Percentiles rank a stretch among this genome's conserved stretches.
Conservation (phyloP, 2,329 filamentous ascomycete genomes). For the Chaetomium sp. region DNA sequence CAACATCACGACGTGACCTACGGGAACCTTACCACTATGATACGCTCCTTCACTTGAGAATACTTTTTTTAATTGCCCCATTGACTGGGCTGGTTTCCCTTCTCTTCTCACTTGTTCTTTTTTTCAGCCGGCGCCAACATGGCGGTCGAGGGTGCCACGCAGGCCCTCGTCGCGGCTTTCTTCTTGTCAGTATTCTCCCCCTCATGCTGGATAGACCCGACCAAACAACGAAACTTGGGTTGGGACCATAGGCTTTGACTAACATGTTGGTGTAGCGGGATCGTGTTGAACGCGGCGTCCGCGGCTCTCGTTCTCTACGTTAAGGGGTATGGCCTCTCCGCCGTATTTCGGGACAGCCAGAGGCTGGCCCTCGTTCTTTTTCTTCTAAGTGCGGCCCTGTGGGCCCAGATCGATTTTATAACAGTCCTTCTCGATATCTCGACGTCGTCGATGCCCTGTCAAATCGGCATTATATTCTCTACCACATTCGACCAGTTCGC, state of each 20-base stretch:
- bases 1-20: constrained; percentile 29
- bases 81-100: constrained; percentile 50
- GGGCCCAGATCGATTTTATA: constrained; percentile 57
- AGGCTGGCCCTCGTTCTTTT: constrained; percentile 65
- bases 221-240: not conserved
- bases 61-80: constrained; percentile 45
- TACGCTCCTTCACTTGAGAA: constrained; percentile 40
- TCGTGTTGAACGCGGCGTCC: constrained; percentile 56
- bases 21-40: constrained; percentile 35
- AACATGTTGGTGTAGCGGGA: constrained; percentile 46
- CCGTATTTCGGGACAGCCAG: constrained; percentile 58
- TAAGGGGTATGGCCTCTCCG: constrained; percentile 51
- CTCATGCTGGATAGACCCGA: not conserved
- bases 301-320: constrained; percentile 50
- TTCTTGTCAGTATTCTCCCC: constrained; percentile 50
- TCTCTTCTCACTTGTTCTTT: constrained; percentile 35
- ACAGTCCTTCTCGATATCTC: constrained; percentile 50
- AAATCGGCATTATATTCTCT: constrained; percentile 55
- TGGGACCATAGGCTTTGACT: constrained; percentile 15
- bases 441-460: constrained; percentile 49
- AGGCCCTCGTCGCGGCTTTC: constrained; percentile 57
- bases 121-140: constrained; percentile 44
- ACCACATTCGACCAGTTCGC: constrained; percentile 60
- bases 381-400: constrained; percentile 53
- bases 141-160: constrained; percentile 48